A percentile compares a stretch with the other conserved stretches of the same genome.
These are phyloP conservation scores for Naganishia antarctica DNA, from an alignment of 768 basidiomycete species.

Conservation along the genomic window DNA sequence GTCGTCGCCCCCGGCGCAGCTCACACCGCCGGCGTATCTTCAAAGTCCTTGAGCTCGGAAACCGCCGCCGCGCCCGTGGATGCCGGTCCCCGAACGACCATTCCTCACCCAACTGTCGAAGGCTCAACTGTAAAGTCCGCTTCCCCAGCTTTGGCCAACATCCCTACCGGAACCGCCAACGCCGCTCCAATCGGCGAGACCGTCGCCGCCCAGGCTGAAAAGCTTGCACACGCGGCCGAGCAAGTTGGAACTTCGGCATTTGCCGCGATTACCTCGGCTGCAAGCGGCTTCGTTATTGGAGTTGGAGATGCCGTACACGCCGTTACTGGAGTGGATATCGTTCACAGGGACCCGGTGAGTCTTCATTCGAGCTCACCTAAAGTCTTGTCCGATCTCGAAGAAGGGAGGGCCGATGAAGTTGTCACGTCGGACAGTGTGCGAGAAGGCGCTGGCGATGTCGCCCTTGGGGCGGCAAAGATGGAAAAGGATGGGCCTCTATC, in stretches of 20 bases:
- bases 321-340: conserved; percentile 44
- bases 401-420: conserved; percentile 1
- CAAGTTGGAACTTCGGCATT: conserved; percentile 30
- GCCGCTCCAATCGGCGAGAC: conserved; percentile 8
- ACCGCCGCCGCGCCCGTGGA: conserved; percentile 13
- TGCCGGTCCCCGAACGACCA: neutral
- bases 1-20: conserved; percentile 1
- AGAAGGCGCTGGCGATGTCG: too few species aligned
- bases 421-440: too few species aligned
- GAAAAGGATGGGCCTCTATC: neutral
- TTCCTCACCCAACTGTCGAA: conserved; percentile 2
- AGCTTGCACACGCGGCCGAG: conserved; percentile 4
- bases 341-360: conserved; percentile 43
- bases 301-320: conserved; percentile 37
- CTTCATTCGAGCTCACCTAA: neutral
- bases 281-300: conserved; percentile 29
- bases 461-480: too few species aligned
- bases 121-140: too few species aligned
- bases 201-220: conserved; percentile 13
- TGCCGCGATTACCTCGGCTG: conserved; percentile 35
- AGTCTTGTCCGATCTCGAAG: neutral
- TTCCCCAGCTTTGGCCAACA: conserved; percentile 4
- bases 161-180: conserved; percentile 20
- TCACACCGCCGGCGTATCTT: neutral
- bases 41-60: neutral